These are phyloP conservation scores for Bassia scoparia DNA, from an alignment of 148 eudicot species.

Conservation along the genomic window DNA sequence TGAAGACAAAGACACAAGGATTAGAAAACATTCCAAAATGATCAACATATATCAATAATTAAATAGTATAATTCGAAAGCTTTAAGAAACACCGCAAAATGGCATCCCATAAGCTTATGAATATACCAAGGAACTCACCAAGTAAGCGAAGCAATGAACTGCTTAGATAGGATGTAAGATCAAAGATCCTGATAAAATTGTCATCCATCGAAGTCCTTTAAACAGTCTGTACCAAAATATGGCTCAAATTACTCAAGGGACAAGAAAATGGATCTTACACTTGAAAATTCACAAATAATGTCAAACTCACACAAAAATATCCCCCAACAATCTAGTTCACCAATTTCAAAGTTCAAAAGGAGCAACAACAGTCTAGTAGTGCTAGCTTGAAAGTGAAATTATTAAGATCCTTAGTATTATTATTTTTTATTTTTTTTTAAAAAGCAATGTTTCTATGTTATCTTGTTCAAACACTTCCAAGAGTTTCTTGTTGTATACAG, in stretches of 20 bases:
- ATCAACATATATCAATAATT: too few relatives aligned
- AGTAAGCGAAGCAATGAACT: slow-evolving; percentile 47
- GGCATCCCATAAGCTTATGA: background rate
- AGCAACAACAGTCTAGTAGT: background rate
- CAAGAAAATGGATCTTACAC: slow-evolving; percentile 22
- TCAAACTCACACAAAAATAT: background rate
- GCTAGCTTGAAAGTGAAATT: background rate
- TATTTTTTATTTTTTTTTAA: too few relatives aligned
- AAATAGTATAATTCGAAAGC: too few relatives aligned
- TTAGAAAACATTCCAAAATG: background rate
- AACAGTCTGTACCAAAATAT: slow-evolving; percentile 23
- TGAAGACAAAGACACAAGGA: slow-evolving; percentile 7
- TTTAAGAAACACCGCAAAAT: background rate
- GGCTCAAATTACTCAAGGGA: slow-evolving; percentile 23
- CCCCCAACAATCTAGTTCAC: too few relatives aligned
- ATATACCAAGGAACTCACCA: slow-evolving; percentile 40
- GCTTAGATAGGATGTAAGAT: slow-evolving; percentile 53
- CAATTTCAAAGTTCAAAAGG: background rate
- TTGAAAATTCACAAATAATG: slow-evolving; percentile 3
- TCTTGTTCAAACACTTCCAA: background rate
- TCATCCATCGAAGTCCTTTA: slow-evolving; percentile 54
- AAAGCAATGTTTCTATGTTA: background rate
- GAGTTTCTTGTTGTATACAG: background rate
- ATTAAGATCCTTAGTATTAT: too few relatives aligned
- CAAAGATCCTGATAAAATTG: slow-evolving; percentile 52